phyloP scores from a whole-genome alignment of 805 yeast species.

The Candida bentonensis region DNA sequence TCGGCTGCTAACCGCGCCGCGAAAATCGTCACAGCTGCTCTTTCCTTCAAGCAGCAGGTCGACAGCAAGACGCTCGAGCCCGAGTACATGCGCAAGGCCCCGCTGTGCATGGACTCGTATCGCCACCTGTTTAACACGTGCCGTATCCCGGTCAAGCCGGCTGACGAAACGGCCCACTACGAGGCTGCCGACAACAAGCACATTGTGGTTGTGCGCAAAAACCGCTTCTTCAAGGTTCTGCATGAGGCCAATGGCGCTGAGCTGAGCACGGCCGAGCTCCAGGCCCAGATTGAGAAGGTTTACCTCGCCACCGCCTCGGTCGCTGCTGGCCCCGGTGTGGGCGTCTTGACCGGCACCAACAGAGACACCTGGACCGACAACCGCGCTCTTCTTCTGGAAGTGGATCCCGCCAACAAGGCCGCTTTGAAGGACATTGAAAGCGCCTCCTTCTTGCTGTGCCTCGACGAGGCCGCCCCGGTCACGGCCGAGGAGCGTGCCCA shows the following conservation, averaged over 20 bases:
- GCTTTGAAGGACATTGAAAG: constrained; percentile 58
- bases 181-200: constrained; percentile 38
- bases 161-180: constrained; percentile 48
- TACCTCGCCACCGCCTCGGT: constrained; percentile 27
- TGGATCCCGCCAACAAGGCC: constrained; percentile 44
- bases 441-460: constrained; percentile 66
- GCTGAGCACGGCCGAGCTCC: constrained; percentile 26
- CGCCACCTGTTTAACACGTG: constrained; percentile 81
- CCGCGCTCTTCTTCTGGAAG: constrained; percentile 39
- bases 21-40: constrained; percentile 50
- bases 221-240: constrained; percentile 64
- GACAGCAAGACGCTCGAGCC: constrained; percentile 67
- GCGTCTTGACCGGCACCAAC: constrained; percentile 68
- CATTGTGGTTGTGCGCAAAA: constrained; percentile 58
- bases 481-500: constrained; percentile 74
- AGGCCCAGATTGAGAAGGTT: constrained; percentile 44
- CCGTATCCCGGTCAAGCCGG: constrained; percentile 46
- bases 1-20: constrained; percentile 48
- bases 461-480: constrained; percentile 60
- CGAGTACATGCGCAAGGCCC: constrained; percentile 59
- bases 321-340: constrained; percentile 43
- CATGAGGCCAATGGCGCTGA: constrained; percentile 23
- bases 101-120: constrained; percentile 93
- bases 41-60: constrained; percentile 51
- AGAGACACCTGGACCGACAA: constrained; percentile 67